Conservation (phyloP, 148 eudicot species). For the Linanthus parryae region DNA sequence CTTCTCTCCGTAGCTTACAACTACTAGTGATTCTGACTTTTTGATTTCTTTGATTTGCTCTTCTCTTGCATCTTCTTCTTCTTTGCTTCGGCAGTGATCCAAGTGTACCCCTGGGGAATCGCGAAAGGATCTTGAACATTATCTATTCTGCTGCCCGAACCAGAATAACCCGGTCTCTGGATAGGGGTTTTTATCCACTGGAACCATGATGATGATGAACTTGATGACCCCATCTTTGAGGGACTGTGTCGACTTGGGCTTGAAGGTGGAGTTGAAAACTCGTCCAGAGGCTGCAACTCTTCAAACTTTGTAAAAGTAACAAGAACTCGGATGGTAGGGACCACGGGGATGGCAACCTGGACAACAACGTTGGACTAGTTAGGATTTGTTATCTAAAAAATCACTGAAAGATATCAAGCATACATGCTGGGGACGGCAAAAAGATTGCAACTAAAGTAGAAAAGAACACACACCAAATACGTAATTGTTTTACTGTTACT, state of each 20-base stretch:
- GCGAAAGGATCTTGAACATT: slow-evolving; percentile 64
- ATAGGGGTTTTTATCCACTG: slow-evolving; percentile 61
- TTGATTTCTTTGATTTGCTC: slow-evolving; percentile 42
- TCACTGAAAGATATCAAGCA: too few species aligned
- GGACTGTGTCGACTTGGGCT: slow-evolving; percentile 58
- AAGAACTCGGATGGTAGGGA: slow-evolving; percentile 77
- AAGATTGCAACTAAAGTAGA: too few species aligned
- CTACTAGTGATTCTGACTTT: slow-evolving; percentile 24
- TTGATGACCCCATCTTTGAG: slow-evolving; percentile 4
- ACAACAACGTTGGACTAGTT: not conserved
- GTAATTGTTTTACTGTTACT: too few species aligned
- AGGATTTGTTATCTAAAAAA: not conserved
- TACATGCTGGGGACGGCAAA: too few species aligned
- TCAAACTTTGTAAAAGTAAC: slow-evolving; percentile 89
- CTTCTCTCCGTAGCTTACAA: too few species aligned
- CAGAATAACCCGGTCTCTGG: slow-evolving; percentile 33
- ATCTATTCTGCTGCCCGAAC: slow-evolving; percentile 29
- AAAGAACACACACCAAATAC: too few species aligned
- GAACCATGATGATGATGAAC: slow-evolving; percentile 11
- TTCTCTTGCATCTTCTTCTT: slow-evolving; percentile 64
- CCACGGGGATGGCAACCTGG: slow-evolving; percentile 89
- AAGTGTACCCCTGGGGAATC: slow-evolving; percentile 63
- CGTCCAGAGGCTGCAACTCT: slow-evolving; percentile 67
- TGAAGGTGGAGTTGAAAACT: slow-evolving; percentile 89
- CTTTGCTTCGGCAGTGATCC: slow-evolving; percentile 76